A percentile compares a stretch with the other conserved stretches of the same genome.
Evolutionary conservation across 257 asterid genomes (phyloP).

Genomic region (Leonotis leonurus): DNA sequence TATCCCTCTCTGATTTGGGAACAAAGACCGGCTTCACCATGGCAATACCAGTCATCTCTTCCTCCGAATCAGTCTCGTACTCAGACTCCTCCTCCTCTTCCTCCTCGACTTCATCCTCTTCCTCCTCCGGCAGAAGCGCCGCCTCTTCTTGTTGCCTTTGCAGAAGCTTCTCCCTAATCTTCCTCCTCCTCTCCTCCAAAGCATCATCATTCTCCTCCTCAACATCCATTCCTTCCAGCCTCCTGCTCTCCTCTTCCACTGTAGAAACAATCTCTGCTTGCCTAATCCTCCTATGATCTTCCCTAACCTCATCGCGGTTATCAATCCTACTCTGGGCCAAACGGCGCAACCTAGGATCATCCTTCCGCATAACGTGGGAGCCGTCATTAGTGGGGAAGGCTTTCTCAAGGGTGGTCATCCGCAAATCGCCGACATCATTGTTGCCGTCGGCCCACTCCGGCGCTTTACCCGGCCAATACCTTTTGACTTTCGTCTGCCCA

Average conservation of each 20-base stretch:
- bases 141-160: constrained; percentile 73
- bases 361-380: constrained; percentile 37
- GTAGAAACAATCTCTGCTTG: constrained; percentile 94
- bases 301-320: constrained; percentile 78
- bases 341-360: constrained; percentile 82
- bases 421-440: constrained; percentile 69
- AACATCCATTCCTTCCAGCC: constrained; percentile 51
- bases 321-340: constrained; percentile 77
- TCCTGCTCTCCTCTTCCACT: constrained; percentile 66
- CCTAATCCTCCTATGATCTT: constrained; percentile 83
- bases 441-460: constrained; percentile 94
- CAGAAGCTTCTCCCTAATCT: constrained; percentile 61
- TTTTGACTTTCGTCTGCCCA: constrained; percentile 87
- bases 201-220: constrained; percentile 90
- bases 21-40: constrained; percentile 88
- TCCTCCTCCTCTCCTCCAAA: constrained; percentile 69
- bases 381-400: constrained; percentile 56
- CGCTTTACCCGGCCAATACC: constrained; percentile 97
- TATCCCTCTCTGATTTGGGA: constrained; percentile 72
- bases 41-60: constrained; percentile 51
- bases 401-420: constrained; percentile 50
- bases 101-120: constrained; percentile 61
- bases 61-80: constrained; percentile 90
- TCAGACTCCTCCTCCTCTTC: constrained; percentile 68
- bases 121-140: constrained; percentile 58